phyloP scores from a whole-genome alignment of 257 asterid genomes.

The Fraxinus quadrangulata region DNA sequence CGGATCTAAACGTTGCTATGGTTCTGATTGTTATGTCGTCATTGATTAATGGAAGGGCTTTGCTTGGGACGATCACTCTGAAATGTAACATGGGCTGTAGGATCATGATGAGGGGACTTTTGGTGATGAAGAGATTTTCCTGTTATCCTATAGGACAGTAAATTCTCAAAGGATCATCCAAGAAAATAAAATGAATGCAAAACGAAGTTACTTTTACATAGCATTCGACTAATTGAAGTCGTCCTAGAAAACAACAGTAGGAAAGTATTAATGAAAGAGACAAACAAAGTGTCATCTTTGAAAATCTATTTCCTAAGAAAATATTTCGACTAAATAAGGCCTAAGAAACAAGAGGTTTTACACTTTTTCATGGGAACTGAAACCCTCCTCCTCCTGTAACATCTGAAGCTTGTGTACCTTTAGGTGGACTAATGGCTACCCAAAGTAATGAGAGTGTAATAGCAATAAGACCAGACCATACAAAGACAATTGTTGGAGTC shows the following conservation, averaged over 20 bases:
- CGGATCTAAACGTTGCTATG: no score
- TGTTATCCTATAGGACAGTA: no score
- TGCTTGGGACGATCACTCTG: no score
- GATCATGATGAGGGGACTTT: no score
- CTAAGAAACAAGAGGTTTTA: not conserved
- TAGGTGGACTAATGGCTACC: constrained; percentile 46
- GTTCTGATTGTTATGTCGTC: no score
- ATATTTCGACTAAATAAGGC: not conserved
- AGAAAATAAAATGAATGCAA: not conserved
- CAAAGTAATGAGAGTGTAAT: constrained; percentile 59
- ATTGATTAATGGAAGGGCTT: no score
- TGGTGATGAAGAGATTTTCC: no score
- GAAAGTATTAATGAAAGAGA: not conserved
- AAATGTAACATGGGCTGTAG: no score
- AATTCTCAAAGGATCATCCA: no score
- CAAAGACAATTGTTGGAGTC: constrained; percentile 64
- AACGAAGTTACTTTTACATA: not conserved
- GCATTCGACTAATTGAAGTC: not conserved
- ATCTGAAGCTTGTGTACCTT: not conserved
- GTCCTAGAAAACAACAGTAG: not conserved
- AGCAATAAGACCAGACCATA: constrained; percentile 68
- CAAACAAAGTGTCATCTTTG: not conserved
- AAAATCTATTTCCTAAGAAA: not conserved
- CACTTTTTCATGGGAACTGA: constrained; percentile 36
- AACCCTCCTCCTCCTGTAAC: constrained; percentile 18